A percentile compares a stretch with the other conserved stretches of the same genome.
These are phyloP conservation scores for Eucommia ulmoides DNA, from an alignment of 257 asterid species.

Conservation along the genomic window DNA sequence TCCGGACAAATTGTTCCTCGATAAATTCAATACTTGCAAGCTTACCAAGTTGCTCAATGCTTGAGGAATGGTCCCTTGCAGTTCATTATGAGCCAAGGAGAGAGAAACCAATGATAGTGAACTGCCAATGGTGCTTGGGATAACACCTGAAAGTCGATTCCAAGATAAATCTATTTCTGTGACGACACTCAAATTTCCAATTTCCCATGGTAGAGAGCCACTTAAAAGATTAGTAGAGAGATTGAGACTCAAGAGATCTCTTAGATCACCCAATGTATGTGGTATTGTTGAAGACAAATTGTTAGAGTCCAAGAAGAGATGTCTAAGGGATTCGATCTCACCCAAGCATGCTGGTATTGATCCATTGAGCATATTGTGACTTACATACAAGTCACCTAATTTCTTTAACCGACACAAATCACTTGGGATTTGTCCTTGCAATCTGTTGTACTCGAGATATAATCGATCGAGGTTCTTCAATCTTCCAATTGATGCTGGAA, in stretches of 20 bases:
- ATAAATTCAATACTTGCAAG: neutral
- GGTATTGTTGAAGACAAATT: neutral
- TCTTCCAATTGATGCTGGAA: neutral
- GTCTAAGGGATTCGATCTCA: neutral
- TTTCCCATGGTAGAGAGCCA: neutral
- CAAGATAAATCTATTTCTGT: neutral
- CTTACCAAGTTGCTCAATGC: neutral
- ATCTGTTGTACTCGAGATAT: neutral
- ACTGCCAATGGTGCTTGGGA: neutral
- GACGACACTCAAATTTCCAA: neutral
- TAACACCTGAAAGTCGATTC: neutral
- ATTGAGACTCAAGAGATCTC: neutral
- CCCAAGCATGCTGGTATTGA: neutral
- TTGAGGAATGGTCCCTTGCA: neutral
- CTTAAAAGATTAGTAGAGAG: neutral
- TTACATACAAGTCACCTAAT: neutral
- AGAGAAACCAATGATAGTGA: neutral
- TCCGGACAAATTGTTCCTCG: neutral
- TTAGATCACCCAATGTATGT: neutral
- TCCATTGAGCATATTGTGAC: neutral
- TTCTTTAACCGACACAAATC: neutral
- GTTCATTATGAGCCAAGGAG: neutral
- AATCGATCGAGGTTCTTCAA: neutral
- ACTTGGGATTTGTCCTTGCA: neutral
- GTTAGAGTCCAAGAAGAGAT: neutral